Conservation (phyloP, 768 basidiomycete genomes). For the Phaffia australis region DNA sequence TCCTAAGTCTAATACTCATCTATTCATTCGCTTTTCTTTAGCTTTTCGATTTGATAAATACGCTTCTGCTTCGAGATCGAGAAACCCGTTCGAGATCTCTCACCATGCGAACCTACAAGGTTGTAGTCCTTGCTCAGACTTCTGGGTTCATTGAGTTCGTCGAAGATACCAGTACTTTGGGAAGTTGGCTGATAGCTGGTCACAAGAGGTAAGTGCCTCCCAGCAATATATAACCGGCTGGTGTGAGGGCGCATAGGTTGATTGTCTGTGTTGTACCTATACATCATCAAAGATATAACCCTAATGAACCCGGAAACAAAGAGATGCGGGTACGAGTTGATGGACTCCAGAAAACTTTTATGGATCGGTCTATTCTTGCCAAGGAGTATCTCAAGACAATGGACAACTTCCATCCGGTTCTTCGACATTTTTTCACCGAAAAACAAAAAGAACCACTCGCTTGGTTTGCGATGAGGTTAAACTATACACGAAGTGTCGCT, state of each 20-base stretch:
- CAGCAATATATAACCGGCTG: no score
- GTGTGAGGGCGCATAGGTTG: neutral
- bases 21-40: no score
- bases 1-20: no score
- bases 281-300: slow-evolving; percentile 50
- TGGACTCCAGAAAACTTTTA: slow-evolving; percentile 25
- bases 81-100: slow-evolving; percentile 65
- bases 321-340: slow-evolving; percentile 36
- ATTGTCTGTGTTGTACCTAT: neutral
- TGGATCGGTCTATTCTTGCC: slow-evolving; percentile 18
- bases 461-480: slow-evolving; percentile 84
- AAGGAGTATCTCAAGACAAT: slow-evolving; percentile 40
- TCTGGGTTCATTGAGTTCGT: slow-evolving; percentile 90
- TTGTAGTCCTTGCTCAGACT: slow-evolving; percentile 67
- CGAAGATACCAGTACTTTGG: slow-evolving; percentile 57
- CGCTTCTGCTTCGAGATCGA: slow-evolving; percentile 59
- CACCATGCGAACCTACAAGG: slow-evolving; percentile 70
- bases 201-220: slow-evolving; percentile 49
- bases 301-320: slow-evolving; percentile 43
- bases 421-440: slow-evolving; percentile 91
- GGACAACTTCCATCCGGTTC: slow-evolving; percentile 60
- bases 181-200: slow-evolving; percentile 51
- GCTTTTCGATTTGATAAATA: slow-evolving; percentile 80
- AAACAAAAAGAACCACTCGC: slow-evolving; percentile 72
- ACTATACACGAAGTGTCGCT: slow-evolving; percentile 84